phyloP scores from a whole-genome alignment of 1,284 basidiomycete species.

The Ceraceosorus guamensis region DNA sequence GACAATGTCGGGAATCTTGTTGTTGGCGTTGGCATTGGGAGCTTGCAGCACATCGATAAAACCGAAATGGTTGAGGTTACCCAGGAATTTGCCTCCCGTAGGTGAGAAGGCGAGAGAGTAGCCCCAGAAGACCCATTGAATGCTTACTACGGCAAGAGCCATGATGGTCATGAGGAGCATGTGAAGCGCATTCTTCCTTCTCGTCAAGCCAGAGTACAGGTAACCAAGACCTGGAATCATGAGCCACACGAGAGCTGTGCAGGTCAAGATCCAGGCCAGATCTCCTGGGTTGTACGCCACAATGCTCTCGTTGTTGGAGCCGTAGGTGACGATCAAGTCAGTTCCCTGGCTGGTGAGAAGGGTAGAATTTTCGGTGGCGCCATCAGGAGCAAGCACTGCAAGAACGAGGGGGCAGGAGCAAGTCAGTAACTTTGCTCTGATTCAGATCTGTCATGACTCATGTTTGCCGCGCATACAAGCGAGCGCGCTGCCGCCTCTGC shows the following conservation, averaged over 20 bases:
- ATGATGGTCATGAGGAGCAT: constrained; percentile 53
- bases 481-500: too few species aligned
- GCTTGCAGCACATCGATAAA: constrained; percentile 64
- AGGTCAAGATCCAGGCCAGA: constrained; percentile 57
- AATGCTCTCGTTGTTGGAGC: constrained; percentile 18
- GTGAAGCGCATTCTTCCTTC: constrained; percentile 58
- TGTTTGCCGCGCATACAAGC: too few species aligned
- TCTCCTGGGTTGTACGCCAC: constrained; percentile 30
- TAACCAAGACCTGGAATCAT: constrained; percentile 63
- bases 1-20: constrained; percentile 54
- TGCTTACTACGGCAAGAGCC: constrained; percentile 38
- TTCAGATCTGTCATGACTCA: too few species aligned
- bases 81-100: constrained; percentile 63
- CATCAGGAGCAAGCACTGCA: constrained; percentile 11
- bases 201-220: constrained; percentile 77
- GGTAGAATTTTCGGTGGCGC: constrained; percentile 1
- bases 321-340: constrained; percentile 42
- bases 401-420: too few species aligned
- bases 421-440: too few species aligned
- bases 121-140: constrained; percentile 58
- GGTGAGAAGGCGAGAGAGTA: constrained; percentile 53
- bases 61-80: constrained; percentile 60
- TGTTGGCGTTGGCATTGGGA: constrained; percentile 62
- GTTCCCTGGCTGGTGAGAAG: constrained; percentile 22
- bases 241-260: constrained; percentile 67